Evolutionary conservation across 768 basidiomycete genomes (phyloP).

Genomic region (Nevesoporus exiguus): DNA sequence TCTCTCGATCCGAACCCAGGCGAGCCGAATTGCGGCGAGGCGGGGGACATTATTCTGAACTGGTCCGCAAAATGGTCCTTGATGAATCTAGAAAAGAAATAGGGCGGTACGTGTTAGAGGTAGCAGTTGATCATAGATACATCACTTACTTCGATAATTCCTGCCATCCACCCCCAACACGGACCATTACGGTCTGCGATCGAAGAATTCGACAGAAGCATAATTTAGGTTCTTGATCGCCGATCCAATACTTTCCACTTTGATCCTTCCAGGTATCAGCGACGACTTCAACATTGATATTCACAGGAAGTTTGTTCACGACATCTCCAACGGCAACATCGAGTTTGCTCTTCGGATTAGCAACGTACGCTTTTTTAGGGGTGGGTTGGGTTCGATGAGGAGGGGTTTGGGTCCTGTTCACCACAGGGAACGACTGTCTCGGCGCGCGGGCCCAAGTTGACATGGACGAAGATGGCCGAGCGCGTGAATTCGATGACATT

Average conservation of each 20-base stretch:
- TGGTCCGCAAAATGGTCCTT: slow-evolving; percentile 82
- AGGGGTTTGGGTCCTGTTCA: slow-evolving; percentile 46
- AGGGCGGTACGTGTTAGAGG: slow-evolving; percentile 1
- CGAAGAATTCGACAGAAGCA: slow-evolving; percentile 91
- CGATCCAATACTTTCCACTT: slow-evolving; percentile 96
- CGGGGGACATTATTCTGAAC: slow-evolving; percentile 63
- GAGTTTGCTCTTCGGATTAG: slow-evolving; percentile 87
- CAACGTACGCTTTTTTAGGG: slow-evolving; percentile 68
- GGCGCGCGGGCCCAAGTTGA: slow-evolving; percentile 71
- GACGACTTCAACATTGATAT: slow-evolving; percentile 78
- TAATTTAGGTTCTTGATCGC: slow-evolving; percentile 82
- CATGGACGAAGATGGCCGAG: slow-evolving; percentile 42
- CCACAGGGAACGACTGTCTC: slow-evolving; percentile 52
- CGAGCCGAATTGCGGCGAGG: slow-evolving; percentile 49
- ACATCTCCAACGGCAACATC: slow-evolving; percentile 92
- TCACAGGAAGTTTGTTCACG: slow-evolving; percentile 82
- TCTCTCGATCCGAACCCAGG: slow-evolving; percentile 43
- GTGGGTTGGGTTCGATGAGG: slow-evolving; percentile 36
- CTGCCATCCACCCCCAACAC: slow-evolving; percentile 93
- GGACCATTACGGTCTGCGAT: slow-evolving; percentile 93
- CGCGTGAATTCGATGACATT: slow-evolving; percentile 46
- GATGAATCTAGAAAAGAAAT: slow-evolving; percentile 72
- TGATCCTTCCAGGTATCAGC: slow-evolving; percentile 87
- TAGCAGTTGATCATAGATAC: neutral
- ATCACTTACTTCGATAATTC: slow-evolving; percentile 82